Base-by-base conservation (phyloP, 176 grass and related monocot species). In the Musa troglodytarum region DNA sequence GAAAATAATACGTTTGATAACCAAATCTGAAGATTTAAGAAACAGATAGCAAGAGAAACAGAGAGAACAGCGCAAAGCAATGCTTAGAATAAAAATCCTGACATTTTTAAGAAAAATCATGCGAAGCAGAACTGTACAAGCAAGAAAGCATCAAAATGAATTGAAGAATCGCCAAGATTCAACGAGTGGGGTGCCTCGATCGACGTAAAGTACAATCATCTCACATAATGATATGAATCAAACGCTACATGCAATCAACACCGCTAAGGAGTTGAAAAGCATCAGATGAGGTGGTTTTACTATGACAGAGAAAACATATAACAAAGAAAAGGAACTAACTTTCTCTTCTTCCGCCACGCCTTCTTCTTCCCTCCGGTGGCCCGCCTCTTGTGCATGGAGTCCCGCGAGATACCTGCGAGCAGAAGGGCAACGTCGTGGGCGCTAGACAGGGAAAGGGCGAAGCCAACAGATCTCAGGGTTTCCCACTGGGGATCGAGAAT, bases 331-430 rank as follows among this genome's bases (percentile, higher is more conserved):
- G 19, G 63, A 76, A 12, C 74, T 74, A 67, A 86, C 88, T 96
- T 96, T 85, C 92, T 71, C 88, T 96, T 96, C 86, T 96, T 96
- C 70, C 92, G 78, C 92, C 92, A 96, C 0, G 92, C 83, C 81
- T 91, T 96, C 55, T 87, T 83, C 84, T 96, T 96, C 21, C 92
- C 92, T 52, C 92, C 92, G 1, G 92, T 96, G 58, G 79, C 88
- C 14, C 92, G 86, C 73, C 92, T 89, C 86, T 96, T 96, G 74
- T 95, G 92, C 88, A 95, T 95, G 11, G 92, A 95, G 75, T 95
- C 92, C 65, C 92, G 92, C 0, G 92, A 95, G 83, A 90, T 90
- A 87, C 88, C 88, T 90, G 78, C 68, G 9, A 52, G 58, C 22
- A 61, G 71, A 53, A 19, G 72, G 78, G 71, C 56, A 53, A 29